A percentile compares a stretch with the other conserved stretches of the same genome.
These are phyloP conservation scores for Dothideomycetes sp. DNA, from an alignment of 2,329 filamentous ascomycete species.

Conservation along the genomic window DNA sequence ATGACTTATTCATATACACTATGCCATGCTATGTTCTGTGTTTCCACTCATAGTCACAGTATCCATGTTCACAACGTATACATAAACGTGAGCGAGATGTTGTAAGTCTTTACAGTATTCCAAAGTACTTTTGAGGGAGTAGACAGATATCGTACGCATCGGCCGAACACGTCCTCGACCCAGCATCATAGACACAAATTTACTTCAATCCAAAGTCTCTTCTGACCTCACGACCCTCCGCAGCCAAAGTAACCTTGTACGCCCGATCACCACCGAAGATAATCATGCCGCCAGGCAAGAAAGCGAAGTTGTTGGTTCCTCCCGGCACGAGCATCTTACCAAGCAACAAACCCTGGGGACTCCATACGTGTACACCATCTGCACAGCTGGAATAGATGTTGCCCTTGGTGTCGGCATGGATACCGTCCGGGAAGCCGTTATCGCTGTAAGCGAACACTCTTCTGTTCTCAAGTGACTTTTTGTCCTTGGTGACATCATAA, in stretches of 20 bases:
- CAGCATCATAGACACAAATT: no score
- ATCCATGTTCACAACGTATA: no score
- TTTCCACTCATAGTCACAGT: no score
- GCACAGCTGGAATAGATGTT: conserved; percentile 16
- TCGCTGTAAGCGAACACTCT: conserved; percentile 15
- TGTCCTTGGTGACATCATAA: conserved; percentile 30
- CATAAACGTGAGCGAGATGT: no score
- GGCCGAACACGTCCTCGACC: no score
- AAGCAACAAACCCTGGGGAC: conserved; percentile 16
- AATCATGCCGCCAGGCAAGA: conserved; percentile 26
- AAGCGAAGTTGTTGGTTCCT: conserved; percentile 32
- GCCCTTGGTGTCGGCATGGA: conserved; percentile 15
- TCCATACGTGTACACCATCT: conserved; percentile 17
- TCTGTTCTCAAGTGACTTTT: conserved; percentile 24
- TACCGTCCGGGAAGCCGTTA: conserved; percentile 14
- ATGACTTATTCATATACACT: no score
- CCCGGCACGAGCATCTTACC: conserved; percentile 41
- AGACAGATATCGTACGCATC: no score
- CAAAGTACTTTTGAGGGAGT: no score
- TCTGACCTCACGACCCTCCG: conserved; percentile 25
- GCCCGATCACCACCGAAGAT: conserved; percentile 26
- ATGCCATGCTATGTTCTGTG: no score
- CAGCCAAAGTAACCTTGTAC: conserved; percentile 26
- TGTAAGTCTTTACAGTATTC: no score
- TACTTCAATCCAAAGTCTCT: conserved; percentile 23